phyloP scores from a whole-genome alignment of 345 rosid species.

The Populus alba region DNA sequence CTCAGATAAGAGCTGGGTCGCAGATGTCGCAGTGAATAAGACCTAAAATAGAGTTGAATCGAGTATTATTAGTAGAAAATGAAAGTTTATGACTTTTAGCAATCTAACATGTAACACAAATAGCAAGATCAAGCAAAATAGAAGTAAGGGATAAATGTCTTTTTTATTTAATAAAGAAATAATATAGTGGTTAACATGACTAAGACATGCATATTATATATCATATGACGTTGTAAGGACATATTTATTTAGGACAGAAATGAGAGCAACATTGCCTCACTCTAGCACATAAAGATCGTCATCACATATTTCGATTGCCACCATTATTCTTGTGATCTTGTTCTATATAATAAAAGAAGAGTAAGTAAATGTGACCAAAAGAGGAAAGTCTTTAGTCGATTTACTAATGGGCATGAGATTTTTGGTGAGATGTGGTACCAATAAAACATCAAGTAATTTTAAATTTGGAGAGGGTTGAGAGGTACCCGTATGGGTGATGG shows the following conservation, averaged over 20 bases:
- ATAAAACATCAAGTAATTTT: slow-evolving; percentile 4
- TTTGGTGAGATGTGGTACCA: neutral
- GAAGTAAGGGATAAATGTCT: neutral
- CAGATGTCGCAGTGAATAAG: neutral
- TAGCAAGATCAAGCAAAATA: neutral
- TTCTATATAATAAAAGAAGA: neutral
- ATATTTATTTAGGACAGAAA: neutral
- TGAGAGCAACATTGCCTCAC: neutral
- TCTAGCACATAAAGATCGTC: neutral
- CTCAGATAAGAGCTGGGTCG: neutral
- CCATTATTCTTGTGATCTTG: neutral
- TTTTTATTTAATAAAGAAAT: neutral
- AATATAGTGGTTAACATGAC: neutral
- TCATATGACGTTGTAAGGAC: neutral
- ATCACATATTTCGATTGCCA: neutral
- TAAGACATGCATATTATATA: neutral
- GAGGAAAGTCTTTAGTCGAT: neutral
- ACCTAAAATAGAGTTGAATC: neutral
- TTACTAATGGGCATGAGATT: slow-evolving; percentile 15
- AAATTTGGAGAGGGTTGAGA: neutral
- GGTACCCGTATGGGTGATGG: neutral
- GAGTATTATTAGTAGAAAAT: neutral
- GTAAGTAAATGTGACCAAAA: neutral
- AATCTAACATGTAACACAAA: slow-evolving; percentile 2
- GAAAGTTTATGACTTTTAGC: neutral